Conservation (phyloP, 2,329 filamentous ascomycete species). For the Metarhizium anisopliae region DNA sequence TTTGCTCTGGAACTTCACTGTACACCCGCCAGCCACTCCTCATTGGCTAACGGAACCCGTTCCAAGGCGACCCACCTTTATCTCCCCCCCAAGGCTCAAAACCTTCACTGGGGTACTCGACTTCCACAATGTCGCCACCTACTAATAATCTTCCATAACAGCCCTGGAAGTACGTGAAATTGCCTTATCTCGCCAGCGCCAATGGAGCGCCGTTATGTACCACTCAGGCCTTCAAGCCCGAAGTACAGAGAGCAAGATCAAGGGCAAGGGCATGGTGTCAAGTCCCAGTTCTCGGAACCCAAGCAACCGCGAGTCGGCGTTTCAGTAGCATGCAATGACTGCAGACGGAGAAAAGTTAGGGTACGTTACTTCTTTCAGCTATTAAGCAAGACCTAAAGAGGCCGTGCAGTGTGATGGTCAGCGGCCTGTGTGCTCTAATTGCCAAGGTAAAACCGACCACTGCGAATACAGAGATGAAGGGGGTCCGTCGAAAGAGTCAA, state of each 20-base stretch:
- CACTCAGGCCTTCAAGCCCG: slow-evolving; percentile 1
- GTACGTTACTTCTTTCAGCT: slow-evolving; percentile 7
- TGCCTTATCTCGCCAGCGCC: neutral
- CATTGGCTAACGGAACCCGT: too few species aligned
- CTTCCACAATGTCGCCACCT: too few species aligned
- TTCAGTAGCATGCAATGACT: slow-evolving; percentile 15
- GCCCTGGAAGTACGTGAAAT: neutral
- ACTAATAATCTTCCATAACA: too few species aligned
- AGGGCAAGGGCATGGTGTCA: neutral
- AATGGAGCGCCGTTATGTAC: slow-evolving; percentile 6
- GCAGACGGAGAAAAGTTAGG: slow-evolving; percentile 14
- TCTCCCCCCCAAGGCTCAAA: too few species aligned
- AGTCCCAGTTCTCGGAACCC: neutral
- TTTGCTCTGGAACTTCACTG: too few species aligned
- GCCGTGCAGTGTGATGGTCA: slow-evolving; percentile 11
- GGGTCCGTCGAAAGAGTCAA: slow-evolving; percentile 6
- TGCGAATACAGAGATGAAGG: slow-evolving; percentile 14
- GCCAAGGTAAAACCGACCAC: slow-evolving; percentile 7
- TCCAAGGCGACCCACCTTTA: too few species aligned
- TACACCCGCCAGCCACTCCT: too few species aligned
- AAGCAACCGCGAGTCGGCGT: slow-evolving; percentile 16
- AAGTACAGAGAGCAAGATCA: neutral
- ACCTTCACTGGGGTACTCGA: too few species aligned
- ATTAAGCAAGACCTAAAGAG: neutral
- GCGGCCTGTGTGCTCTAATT: slow-evolving; percentile 12